Percentiles rank a stretch among this genome's conserved stretches.
These are phyloP conservation scores for Umbilicus rupestris DNA, from an alignment of 164 flowering plant genomes.

Conservation along the genomic window DNA sequence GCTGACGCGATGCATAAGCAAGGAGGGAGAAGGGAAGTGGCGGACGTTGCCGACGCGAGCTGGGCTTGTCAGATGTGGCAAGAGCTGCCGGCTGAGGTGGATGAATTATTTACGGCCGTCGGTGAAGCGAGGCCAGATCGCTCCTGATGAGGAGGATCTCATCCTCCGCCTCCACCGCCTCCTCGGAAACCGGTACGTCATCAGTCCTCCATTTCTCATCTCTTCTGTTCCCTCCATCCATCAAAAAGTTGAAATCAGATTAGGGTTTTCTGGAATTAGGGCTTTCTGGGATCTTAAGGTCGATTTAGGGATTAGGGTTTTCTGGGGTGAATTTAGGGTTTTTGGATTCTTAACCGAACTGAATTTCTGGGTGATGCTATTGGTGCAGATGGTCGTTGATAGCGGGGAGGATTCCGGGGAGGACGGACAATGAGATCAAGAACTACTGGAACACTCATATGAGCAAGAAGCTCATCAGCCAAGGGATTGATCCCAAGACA, in stretches of 20 bases:
- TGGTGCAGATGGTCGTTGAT: slow-evolving; percentile 38
- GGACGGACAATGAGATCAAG: slow-evolving; percentile 48
- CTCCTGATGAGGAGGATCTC: slow-evolving; percentile 46
- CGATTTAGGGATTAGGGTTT: not conserved
- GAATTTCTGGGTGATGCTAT: not conserved
- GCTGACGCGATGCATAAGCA: slow-evolving; percentile 23
- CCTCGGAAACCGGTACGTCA: slow-evolving; percentile 35
- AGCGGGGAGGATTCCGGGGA: slow-evolving; percentile 46
- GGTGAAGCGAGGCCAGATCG: slow-evolving; percentile 40
- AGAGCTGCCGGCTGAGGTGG: slow-evolving; percentile 54
- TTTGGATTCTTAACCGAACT: too few species aligned
- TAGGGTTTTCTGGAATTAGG: not conserved
- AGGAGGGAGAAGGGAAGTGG: slow-evolving; percentile 44
- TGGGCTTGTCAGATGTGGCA: slow-evolving; percentile 38
- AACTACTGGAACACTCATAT: slow-evolving; percentile 50
- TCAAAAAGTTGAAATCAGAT: not conserved
- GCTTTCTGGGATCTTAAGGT: not conserved
- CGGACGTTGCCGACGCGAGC: slow-evolving; percentile 35
- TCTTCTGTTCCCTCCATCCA: not conserved
- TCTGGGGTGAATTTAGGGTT: not conserved
- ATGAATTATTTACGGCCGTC: slow-evolving; percentile 44
- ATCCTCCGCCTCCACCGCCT: slow-evolving; percentile 45
- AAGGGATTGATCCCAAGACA: slow-evolving; percentile 45
- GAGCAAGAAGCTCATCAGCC: slow-evolving; percentile 41
- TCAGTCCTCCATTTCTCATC: not conserved